Evolutionary conservation across 805 yeast genomes (phyloP).

Genomic region (Candida hungchunana): DNA sequence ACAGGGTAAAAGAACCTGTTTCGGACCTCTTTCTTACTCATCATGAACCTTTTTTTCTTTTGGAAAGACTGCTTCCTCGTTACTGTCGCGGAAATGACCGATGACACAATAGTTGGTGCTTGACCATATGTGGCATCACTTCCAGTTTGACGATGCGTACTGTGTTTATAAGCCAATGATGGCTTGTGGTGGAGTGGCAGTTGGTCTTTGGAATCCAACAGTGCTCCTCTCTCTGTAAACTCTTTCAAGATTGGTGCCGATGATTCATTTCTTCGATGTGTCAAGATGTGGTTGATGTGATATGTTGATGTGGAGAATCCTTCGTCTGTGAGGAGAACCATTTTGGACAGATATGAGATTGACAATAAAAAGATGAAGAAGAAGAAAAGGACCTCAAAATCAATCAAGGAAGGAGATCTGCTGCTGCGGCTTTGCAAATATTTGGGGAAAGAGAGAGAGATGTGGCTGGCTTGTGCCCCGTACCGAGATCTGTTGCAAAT

Average conservation of each 20-base stretch:
- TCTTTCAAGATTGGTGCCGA: constrained; percentile 10
- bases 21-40: constrained; percentile 18
- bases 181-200: not conserved
- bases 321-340: constrained; percentile 1
- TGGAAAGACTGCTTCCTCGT: constrained; percentile 16
- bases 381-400: too few species aligned
- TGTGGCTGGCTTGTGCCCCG: too few species aligned
- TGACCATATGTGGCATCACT: constrained; percentile 14
- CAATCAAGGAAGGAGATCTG: too few species aligned
- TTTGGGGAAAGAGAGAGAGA: too few species aligned
- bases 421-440: too few species aligned
- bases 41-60: constrained; percentile 21
- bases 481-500: too few species aligned
- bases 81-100: constrained; percentile 12
- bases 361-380: too few species aligned
- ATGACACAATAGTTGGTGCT: constrained; percentile 21
- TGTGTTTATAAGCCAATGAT: constrained; percentile 7
- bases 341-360: too few species aligned
- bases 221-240: constrained; percentile 8
- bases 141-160: constrained; percentile 2
- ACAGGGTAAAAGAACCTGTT: constrained; percentile 24
- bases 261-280: constrained; percentile 9
- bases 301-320: constrained; percentile 1
- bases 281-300: constrained; percentile 2
- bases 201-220: constrained; percentile 8